Evolutionary conservation across 345 rosid species (phyloP).

Genomic region (Euphorbia peplus): DNA sequence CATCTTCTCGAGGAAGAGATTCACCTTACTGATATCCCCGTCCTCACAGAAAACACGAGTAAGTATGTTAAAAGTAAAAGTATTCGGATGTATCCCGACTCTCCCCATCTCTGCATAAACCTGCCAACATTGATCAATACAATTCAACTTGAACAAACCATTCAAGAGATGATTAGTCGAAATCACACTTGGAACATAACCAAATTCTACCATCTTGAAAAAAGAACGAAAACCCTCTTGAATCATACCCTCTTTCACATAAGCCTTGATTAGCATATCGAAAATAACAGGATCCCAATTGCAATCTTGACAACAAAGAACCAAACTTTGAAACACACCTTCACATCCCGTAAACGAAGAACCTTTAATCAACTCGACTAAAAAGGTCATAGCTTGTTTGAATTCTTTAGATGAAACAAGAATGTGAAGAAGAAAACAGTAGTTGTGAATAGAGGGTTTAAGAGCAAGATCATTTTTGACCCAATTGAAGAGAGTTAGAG

Average conservation of each 20-base stretch:
- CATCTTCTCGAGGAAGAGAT: constrained; percentile 80
- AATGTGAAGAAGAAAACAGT: constrained; percentile 20
- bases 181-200: constrained; percentile 59
- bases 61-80: constrained; percentile 73
- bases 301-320: constrained; percentile 22
- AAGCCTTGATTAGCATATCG: constrained; percentile 24
- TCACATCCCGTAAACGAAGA: constrained; percentile 8
- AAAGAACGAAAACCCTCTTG: constrained; percentile 43
- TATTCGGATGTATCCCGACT: constrained; percentile 56
- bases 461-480: constrained; percentile 23
- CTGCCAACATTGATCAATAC: constrained; percentile 56
- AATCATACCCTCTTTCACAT: constrained; percentile 19
- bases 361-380: constrained; percentile 23
- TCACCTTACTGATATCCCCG: constrained; percentile 46
- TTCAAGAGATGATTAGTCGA: constrained; percentile 76
- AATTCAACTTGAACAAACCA: constrained; percentile 58
- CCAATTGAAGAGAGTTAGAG: constrained; percentile 30
- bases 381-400: constrained; percentile 21
- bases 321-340: constrained; percentile 18
- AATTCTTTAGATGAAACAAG: constrained; percentile 23
- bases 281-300: constrained; percentile 25
- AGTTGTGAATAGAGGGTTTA: constrained; percentile 15
- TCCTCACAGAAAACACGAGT: constrained; percentile 60
- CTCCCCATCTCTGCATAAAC: constrained; percentile 66
- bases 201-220: constrained; percentile 42